These are phyloP conservation scores for Aspergillus pseudoviridinutans DNA, from an alignment of 2,329 filamentous ascomycete species.

Conservation along the genomic window DNA sequence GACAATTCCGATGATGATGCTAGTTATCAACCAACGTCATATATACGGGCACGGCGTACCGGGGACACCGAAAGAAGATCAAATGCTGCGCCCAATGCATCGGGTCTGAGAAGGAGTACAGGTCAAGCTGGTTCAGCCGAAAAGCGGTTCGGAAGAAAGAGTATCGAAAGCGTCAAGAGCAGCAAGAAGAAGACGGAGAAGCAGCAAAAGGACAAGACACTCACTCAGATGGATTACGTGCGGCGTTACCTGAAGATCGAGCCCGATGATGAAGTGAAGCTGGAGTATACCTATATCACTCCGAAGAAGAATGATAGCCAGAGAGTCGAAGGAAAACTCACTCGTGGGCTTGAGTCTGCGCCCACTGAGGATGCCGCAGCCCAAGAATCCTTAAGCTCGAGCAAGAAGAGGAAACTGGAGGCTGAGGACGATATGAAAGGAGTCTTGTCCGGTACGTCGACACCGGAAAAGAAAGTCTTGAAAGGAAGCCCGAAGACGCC, in stretches of 20 bases:
- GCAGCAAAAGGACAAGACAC: conserved; percentile 30
- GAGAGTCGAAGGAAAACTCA: background rate
- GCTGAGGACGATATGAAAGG: conserved; percentile 6
- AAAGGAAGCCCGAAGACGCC: conserved; percentile 27
- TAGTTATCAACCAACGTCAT: conserved; percentile 15
- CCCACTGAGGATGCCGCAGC: background rate
- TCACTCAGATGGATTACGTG: conserved; percentile 43
- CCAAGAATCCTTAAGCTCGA: conserved; percentile 5
- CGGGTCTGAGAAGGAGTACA: conserved; percentile 15
- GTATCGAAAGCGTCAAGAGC: conserved; percentile 14
- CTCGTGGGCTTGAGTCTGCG: background rate
- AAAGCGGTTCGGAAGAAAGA: conserved; percentile 19
- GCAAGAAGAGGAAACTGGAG: conserved; percentile 22
- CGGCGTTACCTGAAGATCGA: conserved; percentile 31
- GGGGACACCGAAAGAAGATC: conserved; percentile 7
- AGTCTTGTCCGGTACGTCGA: background rate
- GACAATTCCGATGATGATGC: conserved; percentile 23
- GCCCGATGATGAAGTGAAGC: conserved; percentile 31
- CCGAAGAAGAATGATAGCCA: conserved; percentile 11
- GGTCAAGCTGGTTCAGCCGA: conserved; percentile 5
- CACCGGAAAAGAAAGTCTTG: background rate
- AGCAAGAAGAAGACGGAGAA: conserved; percentile 22
- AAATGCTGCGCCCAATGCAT: conserved; percentile 11
- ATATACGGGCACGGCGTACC: conserved; percentile 6
- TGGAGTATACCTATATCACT: conserved; percentile 29